Conservation (phyloP, 805 yeast genomes). For the Lipomyces lipofer region DNA sequence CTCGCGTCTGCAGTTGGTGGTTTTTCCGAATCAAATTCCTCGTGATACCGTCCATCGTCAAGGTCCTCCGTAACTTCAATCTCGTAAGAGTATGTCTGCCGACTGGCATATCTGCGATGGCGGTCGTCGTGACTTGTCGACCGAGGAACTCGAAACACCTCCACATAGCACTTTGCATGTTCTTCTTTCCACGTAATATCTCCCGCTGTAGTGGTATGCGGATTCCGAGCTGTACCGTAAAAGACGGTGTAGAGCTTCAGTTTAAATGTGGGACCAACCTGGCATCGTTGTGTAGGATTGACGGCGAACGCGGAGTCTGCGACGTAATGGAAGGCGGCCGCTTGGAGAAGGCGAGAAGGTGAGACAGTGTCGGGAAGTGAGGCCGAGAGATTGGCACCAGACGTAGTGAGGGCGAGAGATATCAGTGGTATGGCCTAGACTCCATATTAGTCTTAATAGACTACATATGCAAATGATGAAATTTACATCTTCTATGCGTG, state of each 20-base stretch:
- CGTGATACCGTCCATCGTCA: conserved; percentile 73
- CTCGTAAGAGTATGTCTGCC: conserved; percentile 44
- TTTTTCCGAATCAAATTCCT: conserved; percentile 49
- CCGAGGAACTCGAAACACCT: conserved; percentile 40
- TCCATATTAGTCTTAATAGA: not conserved
- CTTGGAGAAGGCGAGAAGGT: conserved; percentile 66
- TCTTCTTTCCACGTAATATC: conserved; percentile 74
- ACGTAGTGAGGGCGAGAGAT: conserved; percentile 63
- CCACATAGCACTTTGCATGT: conserved; percentile 55
- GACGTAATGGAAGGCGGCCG: conserved; percentile 49
- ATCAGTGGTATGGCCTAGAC: conserved; percentile 59
- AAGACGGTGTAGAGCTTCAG: conserved; percentile 63
- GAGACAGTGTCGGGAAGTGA: conserved; percentile 55
- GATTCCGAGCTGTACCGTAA: conserved; percentile 43
- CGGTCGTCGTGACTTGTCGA: not conserved
- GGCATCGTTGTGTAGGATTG: conserved; percentile 29
- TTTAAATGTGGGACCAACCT: conserved; percentile 62
- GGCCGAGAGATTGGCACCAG: conserved; percentile 61
- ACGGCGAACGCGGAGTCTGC: conserved; percentile 41
- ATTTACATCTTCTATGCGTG: conserved; percentile 54
- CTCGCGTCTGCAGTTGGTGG: conserved; percentile 35
- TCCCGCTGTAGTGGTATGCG: conserved; percentile 47
- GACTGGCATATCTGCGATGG: not conserved
- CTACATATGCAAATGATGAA: not conserved
- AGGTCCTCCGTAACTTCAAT: conserved; percentile 57